These are phyloP conservation scores for Aristolochia contorta DNA, from an alignment of 164 flowering plant species.

Conservation along the genomic window DNA sequence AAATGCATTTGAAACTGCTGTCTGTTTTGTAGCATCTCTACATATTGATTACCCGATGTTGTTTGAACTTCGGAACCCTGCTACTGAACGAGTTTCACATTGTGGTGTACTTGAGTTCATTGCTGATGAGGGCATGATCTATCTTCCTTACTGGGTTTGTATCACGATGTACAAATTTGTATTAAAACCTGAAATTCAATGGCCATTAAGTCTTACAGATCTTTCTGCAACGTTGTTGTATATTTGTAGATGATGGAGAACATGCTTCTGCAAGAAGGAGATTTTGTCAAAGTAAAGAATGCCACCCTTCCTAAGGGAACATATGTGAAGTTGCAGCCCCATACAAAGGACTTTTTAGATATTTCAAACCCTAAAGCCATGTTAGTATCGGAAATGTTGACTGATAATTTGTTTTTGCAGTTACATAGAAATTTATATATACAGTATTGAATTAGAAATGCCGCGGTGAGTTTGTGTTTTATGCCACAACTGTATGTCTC, in stretches of 20 bases:
- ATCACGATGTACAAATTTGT: neutral
- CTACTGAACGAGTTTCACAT: constrained; percentile 73
- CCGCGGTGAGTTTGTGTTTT: too few species aligned
- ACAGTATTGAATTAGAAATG: too few species aligned
- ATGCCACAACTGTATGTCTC: too few species aligned
- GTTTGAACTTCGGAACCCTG: constrained; percentile 77
- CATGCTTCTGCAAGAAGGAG: constrained; percentile 90
- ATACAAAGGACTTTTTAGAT: constrained; percentile 89
- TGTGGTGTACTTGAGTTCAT: constrained; percentile 97
- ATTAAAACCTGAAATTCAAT: neutral
- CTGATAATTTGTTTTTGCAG: too few species aligned
- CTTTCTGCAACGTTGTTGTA: neutral
- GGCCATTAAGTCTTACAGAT: neutral
- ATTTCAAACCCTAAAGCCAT: constrained; percentile 97
- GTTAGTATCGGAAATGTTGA: constrained; percentile 32
- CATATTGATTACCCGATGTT: constrained; percentile 95
- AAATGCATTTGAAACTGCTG: neutral
- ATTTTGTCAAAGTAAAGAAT: constrained; percentile 72
- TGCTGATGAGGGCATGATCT: constrained; percentile 97
- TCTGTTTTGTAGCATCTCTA: constrained; percentile 39
- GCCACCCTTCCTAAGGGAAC: constrained; percentile 87
- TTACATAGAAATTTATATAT: too few species aligned
- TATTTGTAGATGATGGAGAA: constrained; percentile 86
- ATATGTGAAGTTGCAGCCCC: constrained; percentile 95
- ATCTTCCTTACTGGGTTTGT: constrained; percentile 22